phyloP scores from a whole-genome alignment of 73 alveolate species.

The Symbiodinium pilosum region DNA sequence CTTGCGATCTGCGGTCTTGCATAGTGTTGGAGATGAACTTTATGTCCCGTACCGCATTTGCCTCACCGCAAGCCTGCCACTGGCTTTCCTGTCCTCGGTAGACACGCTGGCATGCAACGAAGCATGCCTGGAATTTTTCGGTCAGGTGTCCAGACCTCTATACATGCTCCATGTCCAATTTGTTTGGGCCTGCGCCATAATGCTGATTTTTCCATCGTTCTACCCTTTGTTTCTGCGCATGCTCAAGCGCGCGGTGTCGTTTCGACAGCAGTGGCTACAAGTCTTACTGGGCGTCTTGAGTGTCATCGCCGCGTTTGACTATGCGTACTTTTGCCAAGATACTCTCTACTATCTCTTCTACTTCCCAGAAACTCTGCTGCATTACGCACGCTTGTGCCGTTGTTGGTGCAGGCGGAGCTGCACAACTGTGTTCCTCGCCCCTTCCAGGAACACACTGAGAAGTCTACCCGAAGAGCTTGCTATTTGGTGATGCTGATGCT shows the following conservation, averaged over 20 bases:
- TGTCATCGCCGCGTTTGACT: not conserved
- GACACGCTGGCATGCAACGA: slow-evolving; percentile 18
- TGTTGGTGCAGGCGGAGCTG: no score
- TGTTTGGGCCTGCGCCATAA: no score
- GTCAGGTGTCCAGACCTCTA: no score
- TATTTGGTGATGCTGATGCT: no score
- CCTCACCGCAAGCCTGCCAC: not conserved
- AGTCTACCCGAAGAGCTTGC: no score
- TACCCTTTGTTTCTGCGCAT: not conserved
- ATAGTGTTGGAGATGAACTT: slow-evolving; percentile 11
- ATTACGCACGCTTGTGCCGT: no score
- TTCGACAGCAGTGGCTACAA: not conserved
- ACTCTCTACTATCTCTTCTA: no score
- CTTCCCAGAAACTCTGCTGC: no score
- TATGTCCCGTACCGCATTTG: not conserved
- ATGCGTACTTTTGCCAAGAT: not conserved
- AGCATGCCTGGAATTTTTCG: no score
- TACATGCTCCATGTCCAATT: no score
- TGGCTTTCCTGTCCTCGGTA: slow-evolving; percentile 11
- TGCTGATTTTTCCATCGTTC: not conserved
- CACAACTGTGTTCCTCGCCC: no score
- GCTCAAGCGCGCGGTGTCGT: not conserved
- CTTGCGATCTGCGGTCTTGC: not conserved
- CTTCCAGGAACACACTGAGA: no score
- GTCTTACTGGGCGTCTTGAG: not conserved